Evolutionary conservation across 2,329 filamentous ascomycete species (phyloP), one percentile per base, ranked within the genome.

Genomic region (Mariannaea elegans): DNA sequence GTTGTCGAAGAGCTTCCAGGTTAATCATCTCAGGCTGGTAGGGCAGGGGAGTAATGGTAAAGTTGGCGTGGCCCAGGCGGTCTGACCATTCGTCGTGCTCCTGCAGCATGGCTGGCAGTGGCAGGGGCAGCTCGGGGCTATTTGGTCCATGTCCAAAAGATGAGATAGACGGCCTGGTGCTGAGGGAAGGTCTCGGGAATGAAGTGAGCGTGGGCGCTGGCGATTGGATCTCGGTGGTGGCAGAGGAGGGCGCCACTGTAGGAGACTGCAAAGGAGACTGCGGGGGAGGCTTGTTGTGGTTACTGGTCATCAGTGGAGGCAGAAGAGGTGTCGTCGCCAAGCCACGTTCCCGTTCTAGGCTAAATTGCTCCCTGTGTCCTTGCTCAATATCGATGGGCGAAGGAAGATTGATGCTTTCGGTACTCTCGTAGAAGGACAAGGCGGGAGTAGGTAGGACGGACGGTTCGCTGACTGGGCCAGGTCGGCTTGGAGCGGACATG

Each of bases 51-150:
- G 86, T 80, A 67, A 98, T 96, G 69, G 87, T 94, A 75, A 96
- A 97, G 79, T 98, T 97, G 65, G 94, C 94, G 73, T 98, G 94
- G 24, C 94, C 94, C 13, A 98, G 86, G 56, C 87, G 88, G 71
- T 90, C 87, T 1, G 92, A 90, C 94, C 94, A 97, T 66, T 90
- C 87, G 73, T 97, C 93, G 48, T 88, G 83, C 6, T 88, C 86
- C 55, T 90, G 87, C 29, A 89, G 79, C 63, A 93, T 87, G 4
- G 86, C 83, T 4, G 88, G 86, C 14, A 90, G 85, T 4, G 85
- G 82, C 32, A 84, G 79, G 50, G 75, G 84, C 66, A 74, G 78
- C 67, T 77, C 83, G 3, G 85, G 84, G 50, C 88, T 91, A 34
- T 89, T 80, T 4, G 90, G 39, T 81, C 90, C 41, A 81, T 85